A percentile compares a stretch with the other conserved stretches of the same genome.
Conservation (phyloP, 257 asterid species). For the Nicotiana otophora region DNA sequence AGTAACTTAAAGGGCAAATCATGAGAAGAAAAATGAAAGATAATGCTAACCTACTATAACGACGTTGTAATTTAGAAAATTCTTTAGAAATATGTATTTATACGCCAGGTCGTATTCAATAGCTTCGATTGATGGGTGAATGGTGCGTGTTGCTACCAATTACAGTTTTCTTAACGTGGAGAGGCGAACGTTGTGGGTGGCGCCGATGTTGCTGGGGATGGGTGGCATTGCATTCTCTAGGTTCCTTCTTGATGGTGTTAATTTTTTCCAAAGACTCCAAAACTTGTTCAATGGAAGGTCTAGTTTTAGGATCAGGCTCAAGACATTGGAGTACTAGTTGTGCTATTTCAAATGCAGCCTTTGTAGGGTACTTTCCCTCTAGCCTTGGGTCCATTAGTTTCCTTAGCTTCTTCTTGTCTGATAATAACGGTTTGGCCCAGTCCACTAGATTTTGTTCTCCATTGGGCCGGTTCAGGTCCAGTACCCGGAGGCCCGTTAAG, state of each 20-base stretch:
- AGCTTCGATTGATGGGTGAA: background rate
- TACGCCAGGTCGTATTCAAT: background rate
- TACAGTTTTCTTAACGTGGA: background rate
- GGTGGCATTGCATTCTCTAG: background rate
- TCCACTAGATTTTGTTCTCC: background rate
- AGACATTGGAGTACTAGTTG: conserved; percentile 1
- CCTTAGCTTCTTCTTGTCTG: background rate
- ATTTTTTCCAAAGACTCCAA: background rate
- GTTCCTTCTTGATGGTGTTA: background rate
- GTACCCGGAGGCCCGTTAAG: background rate
- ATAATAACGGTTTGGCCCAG: conserved; percentile 4
- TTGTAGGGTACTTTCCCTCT: background rate
- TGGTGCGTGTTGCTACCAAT: background rate
- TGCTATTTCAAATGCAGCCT: background rate
- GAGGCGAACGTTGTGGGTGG: background rate
- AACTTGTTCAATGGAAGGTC: conserved; percentile 4
- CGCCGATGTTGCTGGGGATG: background rate
- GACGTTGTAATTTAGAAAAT: background rate
- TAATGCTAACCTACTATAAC: background rate
- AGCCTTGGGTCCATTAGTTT: conserved; percentile 1
- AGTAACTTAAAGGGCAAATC: no score
- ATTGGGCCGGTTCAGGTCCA: background rate
- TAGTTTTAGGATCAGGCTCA: background rate
- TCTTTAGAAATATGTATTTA: no score
- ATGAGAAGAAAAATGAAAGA: no score